These are phyloP conservation scores for Choanephora cucurbitarum DNA, from an alignment of 371 early-diverging fungal genomes.

Conservation along the genomic window DNA sequence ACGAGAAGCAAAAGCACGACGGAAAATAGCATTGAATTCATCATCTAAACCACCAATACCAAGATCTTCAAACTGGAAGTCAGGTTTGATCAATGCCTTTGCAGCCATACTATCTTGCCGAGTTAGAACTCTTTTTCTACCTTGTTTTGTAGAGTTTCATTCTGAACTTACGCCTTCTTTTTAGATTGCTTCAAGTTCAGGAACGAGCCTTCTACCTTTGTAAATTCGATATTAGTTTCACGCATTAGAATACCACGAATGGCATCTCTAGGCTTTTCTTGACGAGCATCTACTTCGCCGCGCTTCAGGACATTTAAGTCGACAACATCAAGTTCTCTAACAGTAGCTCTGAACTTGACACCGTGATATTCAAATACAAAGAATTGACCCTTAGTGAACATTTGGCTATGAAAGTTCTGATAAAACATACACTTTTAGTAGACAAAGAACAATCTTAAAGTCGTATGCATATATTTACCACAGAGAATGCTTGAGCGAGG, in stretches of 20 bases:
- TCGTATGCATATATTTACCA: conserved; percentile 39
- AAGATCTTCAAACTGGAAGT: conserved; percentile 98
- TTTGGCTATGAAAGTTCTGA: conserved; percentile 70
- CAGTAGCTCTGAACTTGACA: conserved; percentile 61
- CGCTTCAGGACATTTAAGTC: conserved; percentile 61
- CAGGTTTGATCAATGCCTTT: conserved; percentile 82
- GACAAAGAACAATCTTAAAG: neutral
- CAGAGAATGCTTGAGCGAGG: conserved; percentile 66
- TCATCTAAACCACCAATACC: conserved; percentile 99
- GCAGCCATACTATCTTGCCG: conserved; percentile 49
- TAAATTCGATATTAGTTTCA: conserved; percentile 70
- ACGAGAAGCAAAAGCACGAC: conserved; percentile 99
- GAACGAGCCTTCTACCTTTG: conserved; percentile 70
- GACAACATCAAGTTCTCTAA: conserved; percentile 62
- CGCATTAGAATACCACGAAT: conserved; percentile 74
- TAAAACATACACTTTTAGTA: conserved; percentile 3
- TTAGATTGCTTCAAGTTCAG: conserved; percentile 75
- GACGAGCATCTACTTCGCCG: conserved; percentile 44
- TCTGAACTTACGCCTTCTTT: conserved; percentile 47
- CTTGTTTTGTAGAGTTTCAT: neutral
- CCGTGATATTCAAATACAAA: conserved; percentile 86
- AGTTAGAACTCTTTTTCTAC: neutral
- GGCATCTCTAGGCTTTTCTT: conserved; percentile 22
- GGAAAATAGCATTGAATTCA: conserved; percentile 97
- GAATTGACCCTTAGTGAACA: conserved; percentile 72